Base-by-base conservation (phyloP, 2,329 filamentous ascomycete genomes). In the Aspergillus brasiliensis region DNA sequence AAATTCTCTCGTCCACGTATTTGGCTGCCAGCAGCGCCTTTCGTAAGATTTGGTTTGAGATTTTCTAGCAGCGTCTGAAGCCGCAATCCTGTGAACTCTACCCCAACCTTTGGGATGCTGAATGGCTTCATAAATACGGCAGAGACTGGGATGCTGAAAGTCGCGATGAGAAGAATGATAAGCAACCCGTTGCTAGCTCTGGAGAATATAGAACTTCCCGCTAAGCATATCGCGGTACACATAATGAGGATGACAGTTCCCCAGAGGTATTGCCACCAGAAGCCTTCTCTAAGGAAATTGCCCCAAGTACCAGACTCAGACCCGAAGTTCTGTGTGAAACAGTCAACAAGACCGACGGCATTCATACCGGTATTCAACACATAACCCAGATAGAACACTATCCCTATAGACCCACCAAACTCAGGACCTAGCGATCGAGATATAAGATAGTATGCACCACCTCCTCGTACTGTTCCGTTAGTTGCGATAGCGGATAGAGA, bases 331-430 rank as follows among this genome's bases (percentile, higher is more conserved):
- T 93, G 83, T 55, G 86, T 86, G 58, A 96, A 82, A 69, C 91
- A 96, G 76, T 95, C 90, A 64, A 96, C 86, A 48, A 96, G 81
- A 79, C 91, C 92, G 46, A 96, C 91, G 23, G 93, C 86, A 70
- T 96, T 96, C 82, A 96, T 86, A 38, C 90, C 90, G 1, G 91
- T 92, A 71, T 94, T 96, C 70, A 96, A 86, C 2, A 91, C 89
- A 65, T 91, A 91, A n/a, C 92, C 91, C n/a, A 96, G 81, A 73
- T 95, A 96, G 75, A 96, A 96, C 11, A 96, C 86, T 23, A 96
- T 83, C 2, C 92, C 92, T 64, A 96, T 96, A 1, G 91, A 92
- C 15, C 92, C 92, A 25, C 92, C 92, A 72, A 96, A 96, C 70
- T 96, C 92, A 6, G 92, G 91, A 0, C 92, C 92, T 3, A 96